Percentiles rank a stretch among this genome's conserved stretches.
These are phyloP conservation scores for Ceriops decandra DNA, from an alignment of 345 rosid genomes.

Conservation along the genomic window DNA sequence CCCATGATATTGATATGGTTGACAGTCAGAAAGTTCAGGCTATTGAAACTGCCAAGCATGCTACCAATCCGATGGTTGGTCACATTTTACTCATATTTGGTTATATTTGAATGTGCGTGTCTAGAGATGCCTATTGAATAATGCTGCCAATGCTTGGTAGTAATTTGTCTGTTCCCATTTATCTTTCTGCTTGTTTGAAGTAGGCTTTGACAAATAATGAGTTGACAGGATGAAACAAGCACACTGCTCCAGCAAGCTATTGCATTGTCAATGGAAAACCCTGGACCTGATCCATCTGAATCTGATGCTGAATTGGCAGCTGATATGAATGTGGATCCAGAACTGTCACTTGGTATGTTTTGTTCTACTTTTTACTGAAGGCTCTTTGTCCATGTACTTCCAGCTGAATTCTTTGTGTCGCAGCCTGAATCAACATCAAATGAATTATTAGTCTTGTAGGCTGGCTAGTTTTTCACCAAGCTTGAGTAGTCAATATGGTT, in stretches of 20 bases:
- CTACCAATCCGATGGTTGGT: slow-evolving; percentile 39
- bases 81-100: neutral
- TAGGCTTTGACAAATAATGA: slow-evolving; percentile 10
- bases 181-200: neutral
- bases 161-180: neutral
- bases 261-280: slow-evolving; percentile 55
- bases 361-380: neutral
- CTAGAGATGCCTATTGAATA: neutral
- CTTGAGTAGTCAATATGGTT: neutral
- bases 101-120: neutral
- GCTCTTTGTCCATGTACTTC: neutral
- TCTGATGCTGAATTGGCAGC: slow-evolving; percentile 57
- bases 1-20: slow-evolving; percentile 48
- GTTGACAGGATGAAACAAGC: slow-evolving; percentile 47
- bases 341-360: slow-evolving; percentile 51
- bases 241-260: slow-evolving; percentile 57
- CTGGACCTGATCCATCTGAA: slow-evolving; percentile 32
- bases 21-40: slow-evolving; percentile 34
- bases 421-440: neutral
- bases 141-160: neutral
- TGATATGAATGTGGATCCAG: slow-evolving; percentile 56
- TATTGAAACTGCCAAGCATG: slow-evolving; percentile 30
- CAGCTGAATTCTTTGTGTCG: neutral
- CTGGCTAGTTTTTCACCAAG: neutral
- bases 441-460: neutral